Percentiles rank a stretch among this genome's conserved stretches.
Evolutionary conservation across 345 rosid species (phyloP).

Genomic region (Hibiscus trionum): DNA sequence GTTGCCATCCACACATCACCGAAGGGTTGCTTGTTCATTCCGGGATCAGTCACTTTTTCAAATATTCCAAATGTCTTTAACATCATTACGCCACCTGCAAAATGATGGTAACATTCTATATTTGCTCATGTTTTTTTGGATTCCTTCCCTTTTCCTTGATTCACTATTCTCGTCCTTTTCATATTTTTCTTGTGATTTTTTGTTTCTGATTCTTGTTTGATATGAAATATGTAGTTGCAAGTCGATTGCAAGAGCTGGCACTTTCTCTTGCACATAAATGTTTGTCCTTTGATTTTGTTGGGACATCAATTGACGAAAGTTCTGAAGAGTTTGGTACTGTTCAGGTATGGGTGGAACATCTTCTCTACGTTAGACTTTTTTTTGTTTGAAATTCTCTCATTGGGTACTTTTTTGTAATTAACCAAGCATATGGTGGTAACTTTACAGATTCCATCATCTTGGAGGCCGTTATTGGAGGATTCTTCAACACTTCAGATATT

Average conservation of each 20-base stretch:
- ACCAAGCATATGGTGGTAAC: conserved; percentile 9
- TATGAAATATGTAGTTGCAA: conserved; percentile 41
- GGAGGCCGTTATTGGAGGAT: conserved; percentile 91
- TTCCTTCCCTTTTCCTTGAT: neutral
- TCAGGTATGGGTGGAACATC: conserved; percentile 46
- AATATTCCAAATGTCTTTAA: conserved; percentile 84
- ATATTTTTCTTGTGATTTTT: neutral
- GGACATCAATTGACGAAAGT: conserved; percentile 95
- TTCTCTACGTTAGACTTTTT: neutral
- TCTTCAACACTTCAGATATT: conserved; percentile 84
- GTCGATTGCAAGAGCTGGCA: conserved; percentile 88
- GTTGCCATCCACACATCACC: conserved; percentile 76
- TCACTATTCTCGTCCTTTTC: neutral
- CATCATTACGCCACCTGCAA: conserved; percentile 82
- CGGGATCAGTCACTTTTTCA: conserved; percentile 93
- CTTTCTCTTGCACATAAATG: conserved; percentile 93
- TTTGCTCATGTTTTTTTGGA: conserved; percentile 9
- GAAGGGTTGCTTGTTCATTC: conserved; percentile 86
- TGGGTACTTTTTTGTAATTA: conserved; percentile 6
- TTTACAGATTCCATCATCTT: conserved; percentile 73
- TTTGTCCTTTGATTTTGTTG: conserved; percentile 95
- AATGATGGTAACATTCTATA: conserved; percentile 59
- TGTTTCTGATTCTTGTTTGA: neutral
- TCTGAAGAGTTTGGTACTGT: conserved; percentile 99
- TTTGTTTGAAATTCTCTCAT: conserved; percentile 4